Base-by-base conservation (phyloP, 1,284 basidiomycete genomes). In the Phaffia rhodozyma region DNA sequence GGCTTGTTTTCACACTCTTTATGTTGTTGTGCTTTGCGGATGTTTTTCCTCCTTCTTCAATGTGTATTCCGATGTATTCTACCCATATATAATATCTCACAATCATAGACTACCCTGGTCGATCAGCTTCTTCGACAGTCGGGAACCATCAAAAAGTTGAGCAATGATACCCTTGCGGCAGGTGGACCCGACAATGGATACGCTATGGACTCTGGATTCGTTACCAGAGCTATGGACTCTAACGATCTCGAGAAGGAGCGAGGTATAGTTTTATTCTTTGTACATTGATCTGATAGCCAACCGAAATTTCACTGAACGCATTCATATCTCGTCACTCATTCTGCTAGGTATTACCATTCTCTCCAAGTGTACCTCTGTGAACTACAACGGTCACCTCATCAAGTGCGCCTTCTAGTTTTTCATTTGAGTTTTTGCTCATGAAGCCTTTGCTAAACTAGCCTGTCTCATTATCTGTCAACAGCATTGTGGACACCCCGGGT, bases 401-500 rank as follows among this genome's bases (percentile, higher is more conserved):
- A 65, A 65, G 63, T 65, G 34, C 32, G 63, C 30, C 30, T 9
- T 30, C 34, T 29, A 43, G 2, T 32, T 29, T 20, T 51, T 27
- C 25, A 27, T 32, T 30, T 29, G 1, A 21, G 5, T 2, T 3
- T 51, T 9, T 27, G 21, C 25, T n/a, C 59, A 11, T 2, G 13
- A 43, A 2, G 6, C 38, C 38, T 43, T 43, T 11, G 2, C 13
- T 16, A 7, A 43, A 43, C 38, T 7, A 43, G 13, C 7, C 2
- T 16, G 2, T 43, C 38, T 43, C 13, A 11, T 43, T 43, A 7
- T 43, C 5, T 43, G 5, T 16, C 7, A 43, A 43, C 38, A 66
- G 60, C 60, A 66, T 66, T 34, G 64, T 66, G 48, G 64, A 66
- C 51, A 66, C 64, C n/a, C 64, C 64, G 23, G 64, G 64, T 59